phyloP scores from a whole-genome alignment of 305 asterid species.

The Fraxinus sp. region DNA sequence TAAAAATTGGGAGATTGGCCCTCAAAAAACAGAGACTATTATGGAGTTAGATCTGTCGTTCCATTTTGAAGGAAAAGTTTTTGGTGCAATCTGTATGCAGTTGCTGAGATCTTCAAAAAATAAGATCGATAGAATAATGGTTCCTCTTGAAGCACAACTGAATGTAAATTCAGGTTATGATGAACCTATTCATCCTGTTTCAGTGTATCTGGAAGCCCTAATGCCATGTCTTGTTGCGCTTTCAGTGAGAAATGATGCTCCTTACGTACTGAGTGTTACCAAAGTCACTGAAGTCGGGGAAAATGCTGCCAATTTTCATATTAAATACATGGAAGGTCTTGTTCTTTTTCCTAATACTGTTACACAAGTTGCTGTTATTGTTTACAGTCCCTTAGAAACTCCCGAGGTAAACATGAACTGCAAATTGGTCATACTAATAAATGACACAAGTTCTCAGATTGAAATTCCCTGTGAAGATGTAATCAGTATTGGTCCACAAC shows the following conservation, averaged over 20 bases:
- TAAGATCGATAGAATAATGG: conserved; percentile 50
- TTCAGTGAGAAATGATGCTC: conserved; percentile 59
- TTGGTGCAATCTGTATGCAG: conserved; percentile 61
- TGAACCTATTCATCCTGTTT: conserved; percentile 33
- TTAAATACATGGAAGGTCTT: conserved; percentile 64
- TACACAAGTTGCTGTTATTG: conserved; percentile 69
- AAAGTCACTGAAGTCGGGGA: conserved; percentile 53
- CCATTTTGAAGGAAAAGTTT: conserved; percentile 49
- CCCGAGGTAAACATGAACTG: conserved; percentile 41
- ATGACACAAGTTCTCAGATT: conserved; percentile 58
- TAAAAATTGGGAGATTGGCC: conserved; percentile 65
- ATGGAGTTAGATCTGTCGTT: conserved; percentile 63
- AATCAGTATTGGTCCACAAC: conserved; percentile 41
- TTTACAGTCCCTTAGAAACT: conserved; percentile 30
- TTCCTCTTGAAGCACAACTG: conserved; percentile 55
- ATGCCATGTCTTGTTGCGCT: conserved; percentile 46
- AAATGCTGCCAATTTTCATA: conserved; percentile 34
- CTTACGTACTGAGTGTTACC: conserved; percentile 45
- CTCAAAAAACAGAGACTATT: conserved; percentile 52
- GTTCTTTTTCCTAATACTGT: conserved; percentile 62
- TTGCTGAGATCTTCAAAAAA: conserved; percentile 55
- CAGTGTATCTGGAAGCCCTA: conserved; percentile 39
- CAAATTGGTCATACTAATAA: conserved; percentile 50
- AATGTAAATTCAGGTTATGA: conserved; percentile 33
- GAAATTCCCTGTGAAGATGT: conserved; percentile 71